These are phyloP conservation scores for Hirschfeldia incana DNA, from an alignment of 345 rosid species.

Conservation along the genomic window DNA sequence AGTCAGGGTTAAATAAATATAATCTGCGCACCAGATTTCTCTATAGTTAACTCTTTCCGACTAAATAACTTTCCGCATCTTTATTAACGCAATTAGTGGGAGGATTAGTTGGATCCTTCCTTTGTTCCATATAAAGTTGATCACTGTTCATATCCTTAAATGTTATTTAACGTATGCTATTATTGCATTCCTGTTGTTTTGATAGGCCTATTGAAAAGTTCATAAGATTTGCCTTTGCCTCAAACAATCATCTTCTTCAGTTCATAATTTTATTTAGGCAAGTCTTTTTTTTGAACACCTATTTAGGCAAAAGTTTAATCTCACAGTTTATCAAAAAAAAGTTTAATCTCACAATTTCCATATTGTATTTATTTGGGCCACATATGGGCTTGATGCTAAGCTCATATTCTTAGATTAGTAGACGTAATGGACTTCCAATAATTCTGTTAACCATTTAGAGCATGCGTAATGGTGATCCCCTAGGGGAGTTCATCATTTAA, in stretches of 20 bases:
- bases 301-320: background rate
- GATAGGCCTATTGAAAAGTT: background rate
- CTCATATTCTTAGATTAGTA: background rate
- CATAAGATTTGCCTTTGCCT: background rate
- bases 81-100: slow-evolving; percentile 30
- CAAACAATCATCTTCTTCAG: background rate
- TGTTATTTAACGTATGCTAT: background rate
- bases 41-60: background rate
- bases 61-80: background rate
- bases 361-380: slow-evolving; percentile 12
- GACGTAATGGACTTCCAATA: slow-evolving; percentile 7
- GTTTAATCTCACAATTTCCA: background rate
- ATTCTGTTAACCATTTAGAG: slow-evolving; percentile 36
- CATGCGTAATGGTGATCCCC: too few relatives aligned
- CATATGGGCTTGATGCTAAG: slow-evolving; percentile 5
- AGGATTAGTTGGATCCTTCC: background rate
- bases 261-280: background rate
- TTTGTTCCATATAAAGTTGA: slow-evolving; percentile 17
- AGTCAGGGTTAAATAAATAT: background rate
- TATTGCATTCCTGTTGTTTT: background rate
- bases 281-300: too few relatives aligned
- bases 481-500: too few relatives aligned
- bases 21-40: background rate
- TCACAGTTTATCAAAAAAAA: background rate
- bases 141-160: slow-evolving; percentile 6